Evolutionary conservation across 1,284 basidiomycete genomes (phyloP).

Genomic region (Ceratobasidium sp.): DNA sequence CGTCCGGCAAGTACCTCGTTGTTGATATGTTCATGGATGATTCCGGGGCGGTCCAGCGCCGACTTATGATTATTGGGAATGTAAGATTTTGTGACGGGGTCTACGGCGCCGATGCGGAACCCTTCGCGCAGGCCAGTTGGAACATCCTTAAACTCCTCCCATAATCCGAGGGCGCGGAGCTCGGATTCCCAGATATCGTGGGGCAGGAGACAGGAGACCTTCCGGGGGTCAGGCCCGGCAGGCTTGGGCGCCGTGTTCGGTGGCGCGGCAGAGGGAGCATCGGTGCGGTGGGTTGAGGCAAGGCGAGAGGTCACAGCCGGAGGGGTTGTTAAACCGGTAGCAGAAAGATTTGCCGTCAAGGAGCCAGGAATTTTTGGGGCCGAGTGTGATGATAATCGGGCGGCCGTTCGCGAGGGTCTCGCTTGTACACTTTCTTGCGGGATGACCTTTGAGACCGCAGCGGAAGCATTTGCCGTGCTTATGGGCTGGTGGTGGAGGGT

Average conservation of each 20-base stretch:
- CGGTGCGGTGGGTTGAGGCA: conserved; percentile 3
- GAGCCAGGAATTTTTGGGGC: no score
- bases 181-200: conserved; percentile 30
- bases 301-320: background rate
- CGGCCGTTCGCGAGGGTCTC: background rate
- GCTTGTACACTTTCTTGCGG: background rate
- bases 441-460: background rate
- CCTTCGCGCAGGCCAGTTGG: conserved; percentile 51
- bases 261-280: conserved; percentile 31
- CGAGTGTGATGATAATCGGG: background rate
- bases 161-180: background rate
- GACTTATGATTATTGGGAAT: conserved; percentile 56
- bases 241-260: conserved; percentile 29
- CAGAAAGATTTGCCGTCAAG: conserved; percentile 18
- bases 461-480: background rate
- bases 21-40: conserved; percentile 55
- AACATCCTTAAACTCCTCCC: conserved; percentile 4
- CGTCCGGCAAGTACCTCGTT: conserved; percentile 56
- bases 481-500: background rate
- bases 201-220: conserved; percentile 20
- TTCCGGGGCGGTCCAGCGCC: conserved; percentile 47
- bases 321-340: conserved; percentile 23
- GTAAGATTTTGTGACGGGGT: conserved; percentile 47
- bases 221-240: conserved; percentile 2
- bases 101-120: conserved; percentile 54